These are phyloP conservation scores for Vanrija humicola DNA, from an alignment of 1,284 basidiomycete species.

Conservation along the genomic window DNA sequence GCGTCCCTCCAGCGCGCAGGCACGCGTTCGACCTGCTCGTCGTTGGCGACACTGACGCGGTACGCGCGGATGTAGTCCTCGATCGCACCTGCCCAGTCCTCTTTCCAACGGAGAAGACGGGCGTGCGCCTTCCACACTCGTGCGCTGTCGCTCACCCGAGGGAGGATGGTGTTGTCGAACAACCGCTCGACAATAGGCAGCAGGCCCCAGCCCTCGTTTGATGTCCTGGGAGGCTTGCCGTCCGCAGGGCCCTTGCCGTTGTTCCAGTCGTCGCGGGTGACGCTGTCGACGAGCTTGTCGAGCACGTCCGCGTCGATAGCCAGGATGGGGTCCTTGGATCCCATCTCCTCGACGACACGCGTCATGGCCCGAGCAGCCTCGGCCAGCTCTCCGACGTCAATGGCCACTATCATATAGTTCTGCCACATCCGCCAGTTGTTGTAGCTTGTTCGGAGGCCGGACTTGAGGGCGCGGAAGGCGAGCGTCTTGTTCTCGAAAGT, in stretches of 20 bases:
- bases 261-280: constrained; percentile 58
- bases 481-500: constrained; percentile 66
- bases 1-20: constrained; percentile 65
- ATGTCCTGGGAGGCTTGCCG: constrained; percentile 37
- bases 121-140: constrained; percentile 77
- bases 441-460: constrained; percentile 77
- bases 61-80: constrained; percentile 81
- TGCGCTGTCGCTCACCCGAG: constrained; percentile 64
- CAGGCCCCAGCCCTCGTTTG: constrained; percentile 66
- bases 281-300: constrained; percentile 79
- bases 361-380: constrained; percentile 82
- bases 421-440: constrained; percentile 98
- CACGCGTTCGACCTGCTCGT: constrained; percentile 63
- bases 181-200: constrained; percentile 61
- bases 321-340: constrained; percentile 59
- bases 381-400: constrained; percentile 86
- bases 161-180: constrained; percentile 72
- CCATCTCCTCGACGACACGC: constrained; percentile 72
- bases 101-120: constrained; percentile 68
- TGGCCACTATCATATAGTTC: constrained; percentile 92
- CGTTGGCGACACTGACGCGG: constrained; percentile 65
- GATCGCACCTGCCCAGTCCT: constrained; percentile 68
- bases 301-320: constrained; percentile 80
- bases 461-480: constrained; percentile 90
- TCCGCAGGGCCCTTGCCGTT: constrained; percentile 40